A percentile compares a stretch with the other conserved stretches of the same genome.
Conservation (phyloP, 2,329 filamentous ascomycete genomes). For the Cladorrhinum sp. region DNA sequence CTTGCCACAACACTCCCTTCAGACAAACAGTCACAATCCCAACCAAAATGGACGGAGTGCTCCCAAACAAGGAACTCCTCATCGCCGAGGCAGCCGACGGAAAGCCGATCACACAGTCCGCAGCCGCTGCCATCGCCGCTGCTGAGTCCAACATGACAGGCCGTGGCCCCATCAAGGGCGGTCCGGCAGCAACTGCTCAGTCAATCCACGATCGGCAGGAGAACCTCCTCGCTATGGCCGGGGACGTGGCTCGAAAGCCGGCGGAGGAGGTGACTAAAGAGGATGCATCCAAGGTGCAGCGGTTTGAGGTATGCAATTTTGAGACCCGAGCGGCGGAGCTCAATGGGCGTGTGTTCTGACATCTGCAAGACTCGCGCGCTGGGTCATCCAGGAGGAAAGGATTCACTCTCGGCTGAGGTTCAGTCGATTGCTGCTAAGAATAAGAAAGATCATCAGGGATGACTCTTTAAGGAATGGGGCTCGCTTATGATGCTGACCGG, state of each 20-base stretch:
- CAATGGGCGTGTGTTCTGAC: background rate
- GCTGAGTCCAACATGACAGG: constrained; percentile 32
- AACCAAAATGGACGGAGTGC: constrained; percentile 13
- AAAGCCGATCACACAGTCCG: constrained; percentile 29
- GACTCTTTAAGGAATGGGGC: background rate
- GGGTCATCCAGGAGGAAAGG: constrained; percentile 27
- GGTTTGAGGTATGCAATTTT: constrained; percentile 19
- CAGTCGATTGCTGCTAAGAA: constrained; percentile 31
- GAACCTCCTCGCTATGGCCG: background rate
- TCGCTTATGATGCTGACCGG: background rate
- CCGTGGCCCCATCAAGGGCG: constrained; percentile 33
- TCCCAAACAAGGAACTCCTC: constrained; percentile 20
- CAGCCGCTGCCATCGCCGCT: constrained; percentile 28
- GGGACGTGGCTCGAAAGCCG: background rate
- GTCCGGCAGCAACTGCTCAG: constrained; percentile 33
- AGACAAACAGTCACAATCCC: background rate
- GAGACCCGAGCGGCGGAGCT: too few species aligned
- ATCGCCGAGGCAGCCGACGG: constrained; percentile 24
- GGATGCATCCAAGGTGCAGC: constrained; percentile 10
- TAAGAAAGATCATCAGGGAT: constrained; percentile 31
- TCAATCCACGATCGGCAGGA: constrained; percentile 34
- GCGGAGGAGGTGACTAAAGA: background rate
- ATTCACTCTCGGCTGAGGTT: constrained; percentile 29
- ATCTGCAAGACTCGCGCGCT: constrained; percentile 18
- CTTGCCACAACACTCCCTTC: background rate